Conservation (phyloP, 78 protist genomes). For the Guillardia theta region DNA sequence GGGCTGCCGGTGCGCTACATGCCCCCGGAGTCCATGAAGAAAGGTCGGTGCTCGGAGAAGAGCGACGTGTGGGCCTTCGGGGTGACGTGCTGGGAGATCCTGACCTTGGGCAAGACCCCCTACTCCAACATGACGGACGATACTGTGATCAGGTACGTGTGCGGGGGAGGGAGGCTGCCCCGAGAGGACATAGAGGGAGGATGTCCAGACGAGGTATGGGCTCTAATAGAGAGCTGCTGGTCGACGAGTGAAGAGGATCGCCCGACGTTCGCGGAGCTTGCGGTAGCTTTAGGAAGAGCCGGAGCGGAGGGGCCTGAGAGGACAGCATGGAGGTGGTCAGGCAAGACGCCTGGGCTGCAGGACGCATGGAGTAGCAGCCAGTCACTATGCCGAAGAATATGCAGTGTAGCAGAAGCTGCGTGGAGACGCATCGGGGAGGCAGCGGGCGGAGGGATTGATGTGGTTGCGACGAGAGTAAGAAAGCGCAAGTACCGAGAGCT, state of each 20-base stretch:
- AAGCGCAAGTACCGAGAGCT: no score
- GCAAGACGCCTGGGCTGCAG: no score
- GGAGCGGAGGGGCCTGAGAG: not conserved
- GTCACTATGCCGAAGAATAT: no score
- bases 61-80: conserved; percentile 40
- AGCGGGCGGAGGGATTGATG: no score
- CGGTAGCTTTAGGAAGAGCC: not conserved
- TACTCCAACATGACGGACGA: not conserved
- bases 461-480: no score
- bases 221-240: not conserved
- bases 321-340: no score
- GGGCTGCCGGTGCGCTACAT: not conserved
- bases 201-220: conserved; percentile 18
- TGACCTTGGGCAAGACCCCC: not conserved
- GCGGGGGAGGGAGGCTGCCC: not conserved
- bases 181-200: not conserved
- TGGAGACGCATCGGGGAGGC: no score
- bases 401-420: no score
- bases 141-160: not conserved
- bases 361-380: no score
- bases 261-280: not conserved
- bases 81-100: conserved; percentile 27
- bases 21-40: not conserved
- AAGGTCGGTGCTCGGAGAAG: conserved; percentile 29
- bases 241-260: not conserved